These are phyloP conservation scores for Ulota crispa DNA, from an alignment of 225 moss, liverwort and hornwort genomes.

Conservation along the genomic window DNA sequence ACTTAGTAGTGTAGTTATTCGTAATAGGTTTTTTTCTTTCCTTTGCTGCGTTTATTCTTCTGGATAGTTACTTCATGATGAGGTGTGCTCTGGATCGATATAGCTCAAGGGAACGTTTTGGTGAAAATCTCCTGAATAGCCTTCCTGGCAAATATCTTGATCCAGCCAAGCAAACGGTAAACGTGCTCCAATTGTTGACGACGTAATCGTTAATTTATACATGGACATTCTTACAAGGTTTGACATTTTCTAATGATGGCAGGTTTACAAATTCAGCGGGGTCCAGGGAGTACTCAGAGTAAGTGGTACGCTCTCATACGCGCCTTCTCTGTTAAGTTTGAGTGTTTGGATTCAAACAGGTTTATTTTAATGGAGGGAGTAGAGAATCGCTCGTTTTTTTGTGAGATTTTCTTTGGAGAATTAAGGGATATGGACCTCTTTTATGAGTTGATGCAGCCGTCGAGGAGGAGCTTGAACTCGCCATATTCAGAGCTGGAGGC, in stretches of 20 bases:
- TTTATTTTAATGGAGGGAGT: neutral
- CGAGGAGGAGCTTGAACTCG: conserved; percentile 81
- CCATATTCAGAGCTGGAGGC: conserved; percentile 81
- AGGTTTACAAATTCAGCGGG: conserved; percentile 84
- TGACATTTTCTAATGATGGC: conserved; percentile 15
- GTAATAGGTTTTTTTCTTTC: neutral
- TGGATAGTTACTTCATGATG: neutral
- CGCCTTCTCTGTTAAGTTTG: conserved; percentile 14
- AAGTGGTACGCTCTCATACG: conserved; percentile 65
- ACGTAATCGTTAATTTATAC: neutral
- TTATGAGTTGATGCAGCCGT: conserved; percentile 64
- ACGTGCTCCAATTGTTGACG: neutral
- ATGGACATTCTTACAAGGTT: neutral
- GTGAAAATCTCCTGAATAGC: neutral
- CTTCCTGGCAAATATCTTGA: neutral
- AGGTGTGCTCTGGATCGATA: neutral
- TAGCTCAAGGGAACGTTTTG: neutral
- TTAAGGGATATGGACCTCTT: neutral
- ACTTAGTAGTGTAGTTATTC: neutral
- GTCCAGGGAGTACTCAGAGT: conserved; percentile 71
- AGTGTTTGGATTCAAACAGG: neutral
- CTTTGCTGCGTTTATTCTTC: neutral
- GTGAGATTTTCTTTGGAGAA: conserved; percentile 5
- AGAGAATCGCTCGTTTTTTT: neutral
- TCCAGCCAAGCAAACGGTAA: neutral